Evolutionary conservation across 352 stramenopile genomes (phyloP), one percentile per base, ranked within the genome.

Genomic region (Pythium aquatile): DNA sequence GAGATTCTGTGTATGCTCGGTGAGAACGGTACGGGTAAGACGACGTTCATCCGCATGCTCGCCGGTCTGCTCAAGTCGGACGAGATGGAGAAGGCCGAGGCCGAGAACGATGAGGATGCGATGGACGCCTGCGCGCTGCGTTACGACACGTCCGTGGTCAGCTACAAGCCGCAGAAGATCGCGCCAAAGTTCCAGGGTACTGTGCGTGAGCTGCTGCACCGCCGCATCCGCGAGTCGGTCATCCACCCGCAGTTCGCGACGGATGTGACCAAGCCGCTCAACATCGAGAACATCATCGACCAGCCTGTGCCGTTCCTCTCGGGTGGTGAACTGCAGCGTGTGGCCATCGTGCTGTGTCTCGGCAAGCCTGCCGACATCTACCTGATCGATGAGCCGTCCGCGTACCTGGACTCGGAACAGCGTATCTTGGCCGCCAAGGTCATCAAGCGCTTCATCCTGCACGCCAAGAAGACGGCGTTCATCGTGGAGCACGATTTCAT

Each of bases 401-500:
- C 98, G 35, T 99, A 99, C 75, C 78, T 99, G 44, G 98, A 99
- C 80, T 99, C 93, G 60, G 98, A 99, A 78, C 98, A 99, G 83
- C 97, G 98, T 90, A 99, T 99, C 67, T 87, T 98, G 59, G 97
- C 95, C 65, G 94, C 96, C 57, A 99, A 99, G 85, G 97, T 99
- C 60, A 99, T 99, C 76, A 99, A 99, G 85, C 93, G 98, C 39
- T 99, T 99, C 76, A 99, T 99, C 61, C 91, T 99, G 76, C 97
- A 99, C 88, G 89, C 96, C 32, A 99, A 99, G 87, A 99, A 99
- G 78, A 99, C 98, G 28, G 98, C 97, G 8, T 99, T 99, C 77
- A 85, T 99, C 37, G 97, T 99, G 16, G 98, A 99, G 84, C 98
- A 99, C 85, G 98, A 99, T 93, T 99, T 99, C 83, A 99, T 99